Evolutionary conservation across 78 protist genomes (phyloP), one percentile per base, ranked within the genome.

Genomic region (Dictyostelium intermedium): DNA sequence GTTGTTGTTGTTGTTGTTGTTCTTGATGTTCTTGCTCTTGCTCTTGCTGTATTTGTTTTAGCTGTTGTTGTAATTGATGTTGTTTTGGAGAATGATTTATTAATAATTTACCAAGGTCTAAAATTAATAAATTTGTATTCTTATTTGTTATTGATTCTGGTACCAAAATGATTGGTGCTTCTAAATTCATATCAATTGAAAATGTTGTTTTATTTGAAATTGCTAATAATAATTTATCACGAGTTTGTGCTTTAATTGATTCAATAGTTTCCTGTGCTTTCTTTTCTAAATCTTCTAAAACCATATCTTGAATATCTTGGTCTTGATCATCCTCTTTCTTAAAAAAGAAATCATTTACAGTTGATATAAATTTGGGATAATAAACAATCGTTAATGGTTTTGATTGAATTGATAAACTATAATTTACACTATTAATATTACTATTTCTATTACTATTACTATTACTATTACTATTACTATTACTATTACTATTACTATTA

Each of bases 351-450:
- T 89, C 66, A n/a, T 27, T 50, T 23, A 89, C 82, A 18, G 56
- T 89, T 8, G 61, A 18, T 41, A 89, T 83, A 89, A 89, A 89
- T 10, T 50, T 25, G 5, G 94, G 94, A 70, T 89, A 89, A 69
- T 89, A 89, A 45, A 89, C 87, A 80, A 89, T 89, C 6, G 81
- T 89, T 20, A 89, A 66, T 69, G 94, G 87, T 69, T 89, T 89
- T 11, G 94, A 89, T 69, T 69, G 76, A 34, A 89, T 69, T 9
- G 80, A 47, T 34, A 89, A 45, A 27, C 60, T 69, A 80, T 80
- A 89, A 23, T 89, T 37, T 41, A 35, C 27, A 23, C 8, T 34
- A 41, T 20, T 56, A 13, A 45, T 56, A 25, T 4, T 63, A 9
- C 0, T 56, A 56, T 56, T 56, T 20, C 5, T 56, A 20, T 16